Evolutionary conservation across 306 rosid genomes (phyloP).

Genomic region (Castanea mollissima): DNA sequence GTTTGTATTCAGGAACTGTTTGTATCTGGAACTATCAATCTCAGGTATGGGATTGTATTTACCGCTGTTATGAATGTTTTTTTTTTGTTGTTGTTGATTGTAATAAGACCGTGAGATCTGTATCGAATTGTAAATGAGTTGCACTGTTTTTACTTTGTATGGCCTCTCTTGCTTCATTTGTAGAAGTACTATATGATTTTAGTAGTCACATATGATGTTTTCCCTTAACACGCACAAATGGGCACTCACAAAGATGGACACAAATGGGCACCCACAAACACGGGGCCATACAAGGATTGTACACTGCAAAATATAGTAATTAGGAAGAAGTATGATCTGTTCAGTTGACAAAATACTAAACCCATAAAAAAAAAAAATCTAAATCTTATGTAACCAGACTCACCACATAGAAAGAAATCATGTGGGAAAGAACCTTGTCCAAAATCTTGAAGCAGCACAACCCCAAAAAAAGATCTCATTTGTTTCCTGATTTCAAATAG

Average conservation of each 20-base stretch:
- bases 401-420: background rate
- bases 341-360: background rate
- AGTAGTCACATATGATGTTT: background rate
- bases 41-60: slow-evolving; percentile 55
- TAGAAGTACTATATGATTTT: background rate
- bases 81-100: background rate
- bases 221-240: background rate
- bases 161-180: background rate
- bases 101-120: background rate
- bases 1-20: slow-evolving; percentile 96
- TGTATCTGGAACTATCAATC: slow-evolving; percentile 99
- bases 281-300: background rate
- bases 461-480: background rate
- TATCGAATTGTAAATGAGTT: background rate
- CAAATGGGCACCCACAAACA: background rate
- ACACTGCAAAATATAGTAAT: background rate
- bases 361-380: background rate
- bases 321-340: background rate
- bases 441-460: background rate
- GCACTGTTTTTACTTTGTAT: background rate
- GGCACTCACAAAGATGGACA: no score
- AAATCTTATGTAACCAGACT: background rate
- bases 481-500: background rate
- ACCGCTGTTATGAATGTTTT: background rate
- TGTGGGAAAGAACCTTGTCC: background rate